These are phyloP conservation scores for Hypericum androsaemum DNA, from an alignment of 345 rosid species.

Conservation along the genomic window DNA sequence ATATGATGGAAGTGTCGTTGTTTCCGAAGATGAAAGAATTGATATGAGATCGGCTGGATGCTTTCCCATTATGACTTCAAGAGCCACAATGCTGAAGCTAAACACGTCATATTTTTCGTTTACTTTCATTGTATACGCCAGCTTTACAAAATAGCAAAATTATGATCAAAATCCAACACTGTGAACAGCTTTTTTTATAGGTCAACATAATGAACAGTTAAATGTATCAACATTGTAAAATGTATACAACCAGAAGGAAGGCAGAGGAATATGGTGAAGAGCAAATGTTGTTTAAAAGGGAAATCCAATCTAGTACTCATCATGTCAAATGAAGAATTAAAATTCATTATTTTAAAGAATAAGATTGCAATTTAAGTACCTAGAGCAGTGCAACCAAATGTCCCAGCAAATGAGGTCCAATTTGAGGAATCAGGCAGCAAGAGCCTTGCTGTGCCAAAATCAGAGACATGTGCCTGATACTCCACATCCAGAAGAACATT, in stretches of 20 bases:
- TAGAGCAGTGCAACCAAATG: slow-evolving; percentile 13
- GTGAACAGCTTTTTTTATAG: too few relatives aligned
- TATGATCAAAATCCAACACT: too few relatives aligned
- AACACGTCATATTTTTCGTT: slow-evolving; percentile 11
- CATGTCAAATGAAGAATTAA: neutral
- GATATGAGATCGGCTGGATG: slow-evolving; percentile 7
- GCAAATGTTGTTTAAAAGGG: too few relatives aligned
- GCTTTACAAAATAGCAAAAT: neutral
- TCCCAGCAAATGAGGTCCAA: slow-evolving; percentile 9
- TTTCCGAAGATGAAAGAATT: neutral
- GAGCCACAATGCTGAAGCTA: too few relatives aligned
- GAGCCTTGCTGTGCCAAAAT: slow-evolving; percentile 12
- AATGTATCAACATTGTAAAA: too few relatives aligned
- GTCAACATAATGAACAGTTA: too few relatives aligned
- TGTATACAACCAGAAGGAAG: too few relatives aligned
- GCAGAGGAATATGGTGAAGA: too few relatives aligned
- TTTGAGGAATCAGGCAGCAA: slow-evolving; percentile 3
- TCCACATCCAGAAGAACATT: slow-evolving; percentile 6
- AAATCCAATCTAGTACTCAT: too few relatives aligned
- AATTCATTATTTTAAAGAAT: neutral
- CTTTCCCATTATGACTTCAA: too few relatives aligned
- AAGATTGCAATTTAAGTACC: neutral
- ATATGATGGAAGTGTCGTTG: too few relatives aligned
- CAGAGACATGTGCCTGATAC: slow-evolving; percentile 9
- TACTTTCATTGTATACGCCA: slow-evolving; percentile 8